A percentile compares a stretch with the other conserved stretches of the same genome.
phyloP scores from a whole-genome alignment of 2,329 filamentous ascomycete genomes.

The Saccharata proteae region DNA sequence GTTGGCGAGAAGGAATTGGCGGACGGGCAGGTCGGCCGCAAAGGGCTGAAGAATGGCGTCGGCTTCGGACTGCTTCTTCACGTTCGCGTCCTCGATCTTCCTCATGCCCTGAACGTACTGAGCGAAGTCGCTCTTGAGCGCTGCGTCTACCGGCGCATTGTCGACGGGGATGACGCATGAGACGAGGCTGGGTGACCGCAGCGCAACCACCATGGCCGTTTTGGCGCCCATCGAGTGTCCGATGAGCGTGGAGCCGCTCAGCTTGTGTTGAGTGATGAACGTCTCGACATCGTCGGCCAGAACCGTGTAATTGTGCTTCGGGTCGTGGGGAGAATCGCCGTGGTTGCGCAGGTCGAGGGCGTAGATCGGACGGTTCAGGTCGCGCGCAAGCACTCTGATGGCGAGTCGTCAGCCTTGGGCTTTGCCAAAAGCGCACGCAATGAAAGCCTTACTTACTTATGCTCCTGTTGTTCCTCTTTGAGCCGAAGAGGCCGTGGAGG shows the following conservation, averaged over 20 bases:
- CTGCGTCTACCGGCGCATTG: conserved; percentile 78
- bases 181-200: conserved; percentile 56
- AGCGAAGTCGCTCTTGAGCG: conserved; percentile 60
- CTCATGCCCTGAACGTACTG: conserved; percentile 79
- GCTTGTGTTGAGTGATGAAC: conserved; percentile 61
- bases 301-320: conserved; percentile 63
- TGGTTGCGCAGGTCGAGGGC: conserved; percentile 86
- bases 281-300: conserved; percentile 74
- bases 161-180: conserved; percentile 71
- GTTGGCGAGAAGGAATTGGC: conserved; percentile 88
- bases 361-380: conserved; percentile 70
- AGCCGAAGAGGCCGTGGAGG: conserved; percentile 87
- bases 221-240: conserved; percentile 98
- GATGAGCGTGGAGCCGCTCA: conserved; percentile 66
- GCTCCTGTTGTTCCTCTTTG: conserved; percentile 85
- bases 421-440: not conserved
- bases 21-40: conserved; percentile 53
- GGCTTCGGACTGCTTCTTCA: conserved; percentile 63
- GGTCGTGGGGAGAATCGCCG: conserved; percentile 72
- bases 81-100: conserved; percentile 56
- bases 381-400: conserved; percentile 62
- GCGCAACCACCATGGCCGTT: conserved; percentile 75
- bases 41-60: conserved; percentile 59
- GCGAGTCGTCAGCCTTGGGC: not conserved
- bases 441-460: conserved; percentile 75